phyloP scores from a whole-genome alignment of 345 rosid species.

The Moringa oleifera region DNA sequence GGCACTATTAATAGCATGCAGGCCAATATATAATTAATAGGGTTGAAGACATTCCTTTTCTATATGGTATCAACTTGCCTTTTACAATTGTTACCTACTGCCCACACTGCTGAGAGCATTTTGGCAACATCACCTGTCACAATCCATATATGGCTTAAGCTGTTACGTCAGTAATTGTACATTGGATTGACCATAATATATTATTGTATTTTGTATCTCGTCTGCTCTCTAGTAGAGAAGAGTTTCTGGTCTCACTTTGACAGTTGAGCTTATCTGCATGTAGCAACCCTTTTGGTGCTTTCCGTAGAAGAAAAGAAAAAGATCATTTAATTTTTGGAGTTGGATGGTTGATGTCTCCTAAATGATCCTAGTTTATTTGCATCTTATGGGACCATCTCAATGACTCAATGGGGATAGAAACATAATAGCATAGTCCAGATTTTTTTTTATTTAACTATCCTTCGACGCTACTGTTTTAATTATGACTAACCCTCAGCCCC shows the following conservation, averaged over 20 bases:
- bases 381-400: too few species aligned
- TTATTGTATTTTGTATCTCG: too few species aligned
- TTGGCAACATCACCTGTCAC: background rate
- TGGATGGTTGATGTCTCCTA: too few species aligned
- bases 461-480: background rate
- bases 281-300: background rate
- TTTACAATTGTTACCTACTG: background rate
- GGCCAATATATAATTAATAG: background rate
- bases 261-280: background rate
- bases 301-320: too few species aligned
- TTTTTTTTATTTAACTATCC: too few species aligned
- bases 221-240: too few species aligned
- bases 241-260: background rate
- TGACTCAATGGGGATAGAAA: too few species aligned
- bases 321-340: too few species aligned
- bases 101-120: background rate
- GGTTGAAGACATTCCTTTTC: too few species aligned
- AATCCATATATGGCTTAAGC: background rate
- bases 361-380: too few species aligned
- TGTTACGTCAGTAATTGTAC: background rate
- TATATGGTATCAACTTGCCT: background rate
- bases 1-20: background rate
- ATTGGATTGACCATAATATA: background rate
- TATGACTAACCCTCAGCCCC: background rate
- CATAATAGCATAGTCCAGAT: too few species aligned